Percentiles rank a stretch among this genome's conserved stretches.
phyloP scores from a whole-genome alignment of 1,284 basidiomycete species.

The Golubevia sp. region DNA sequence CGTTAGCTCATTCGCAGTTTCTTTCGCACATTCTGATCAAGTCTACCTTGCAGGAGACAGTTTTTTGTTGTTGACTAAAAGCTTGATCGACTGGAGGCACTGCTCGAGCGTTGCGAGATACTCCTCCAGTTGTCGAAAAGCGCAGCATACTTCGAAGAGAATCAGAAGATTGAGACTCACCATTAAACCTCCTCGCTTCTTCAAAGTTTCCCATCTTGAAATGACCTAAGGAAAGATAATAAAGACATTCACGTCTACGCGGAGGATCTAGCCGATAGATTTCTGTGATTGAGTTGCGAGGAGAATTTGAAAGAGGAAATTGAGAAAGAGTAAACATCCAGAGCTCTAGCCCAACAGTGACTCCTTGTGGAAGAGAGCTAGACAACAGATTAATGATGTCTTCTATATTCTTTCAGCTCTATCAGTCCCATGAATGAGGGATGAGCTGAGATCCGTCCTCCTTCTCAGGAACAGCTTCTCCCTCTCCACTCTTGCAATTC shows the following conservation, averaged over 20 bases:
- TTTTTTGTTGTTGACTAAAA: no score
- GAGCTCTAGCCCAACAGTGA: not conserved
- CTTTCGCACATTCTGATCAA: no score
- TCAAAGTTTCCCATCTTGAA: conserved; percentile 97
- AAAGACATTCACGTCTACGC: conserved; percentile 90
- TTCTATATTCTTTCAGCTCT: no score
- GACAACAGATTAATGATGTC: no score
- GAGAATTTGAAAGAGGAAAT: conserved; percentile 3
- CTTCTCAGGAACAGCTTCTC: not conserved
- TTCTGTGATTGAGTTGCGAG: conserved; percentile 67
- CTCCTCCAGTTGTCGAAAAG: not conserved
- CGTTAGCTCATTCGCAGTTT: no score
- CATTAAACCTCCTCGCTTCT: conserved; percentile 89
- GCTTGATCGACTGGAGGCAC: no score
- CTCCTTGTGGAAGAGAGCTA: no score
- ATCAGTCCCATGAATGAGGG: no score
- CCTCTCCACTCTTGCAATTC: not conserved
- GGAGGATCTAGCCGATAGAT: conserved; percentile 87
- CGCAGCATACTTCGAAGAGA: not conserved
- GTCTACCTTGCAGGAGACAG: no score
- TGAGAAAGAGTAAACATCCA: not conserved
- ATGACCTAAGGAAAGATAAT: conserved; percentile 94
- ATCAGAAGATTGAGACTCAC: no score
- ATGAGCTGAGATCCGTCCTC: no score
- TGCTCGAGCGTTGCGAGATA: no score